Evolutionary conservation across 83 land plant species (phyloP).

Genomic region (Diphasiastrum complanatum): DNA sequence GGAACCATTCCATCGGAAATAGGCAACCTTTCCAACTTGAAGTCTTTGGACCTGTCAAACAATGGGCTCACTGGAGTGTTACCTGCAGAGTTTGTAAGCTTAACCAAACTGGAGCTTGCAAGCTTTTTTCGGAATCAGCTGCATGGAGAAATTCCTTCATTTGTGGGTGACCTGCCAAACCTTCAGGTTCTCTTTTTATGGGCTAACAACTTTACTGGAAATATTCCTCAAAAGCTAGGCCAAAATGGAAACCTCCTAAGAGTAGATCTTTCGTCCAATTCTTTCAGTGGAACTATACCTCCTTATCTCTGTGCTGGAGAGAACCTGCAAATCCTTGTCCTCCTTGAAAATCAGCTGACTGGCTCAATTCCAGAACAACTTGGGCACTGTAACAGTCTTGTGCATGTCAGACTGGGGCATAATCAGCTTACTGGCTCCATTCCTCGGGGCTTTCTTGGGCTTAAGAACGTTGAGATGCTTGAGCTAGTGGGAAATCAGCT

Average conservation of each 20-base stretch:
- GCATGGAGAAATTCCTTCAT: slow-evolving; percentile 45
- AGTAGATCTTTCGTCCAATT: slow-evolving; percentile 54
- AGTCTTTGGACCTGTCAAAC: slow-evolving; percentile 46
- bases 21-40: slow-evolving; percentile 33
- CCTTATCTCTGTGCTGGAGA: slow-evolving; percentile 33
- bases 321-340: neutral
- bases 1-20: slow-evolving; percentile 41
- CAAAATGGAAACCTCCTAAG: slow-evolving; percentile 45
- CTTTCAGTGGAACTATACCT: slow-evolving; percentile 45
- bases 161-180: slow-evolving; percentile 33
- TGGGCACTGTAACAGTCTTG: neutral
- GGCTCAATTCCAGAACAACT: neutral
- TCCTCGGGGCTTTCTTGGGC: slow-evolving; percentile 16
- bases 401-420: neutral
- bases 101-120: slow-evolving; percentile 30
- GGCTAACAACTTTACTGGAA: slow-evolving; percentile 53
- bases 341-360: neutral
- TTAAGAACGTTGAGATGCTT: neutral
- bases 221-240: slow-evolving; percentile 56
- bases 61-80: slow-evolving; percentile 54
- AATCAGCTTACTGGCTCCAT: slow-evolving; percentile 18
- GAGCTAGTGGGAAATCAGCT: neutral
- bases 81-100: slow-evolving; percentile 35
- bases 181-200: slow-evolving; percentile 55
- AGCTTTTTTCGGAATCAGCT: slow-evolving; percentile 44